Conservation (phyloP, 139 green algal species). For the Asterochloris erici region DNA sequence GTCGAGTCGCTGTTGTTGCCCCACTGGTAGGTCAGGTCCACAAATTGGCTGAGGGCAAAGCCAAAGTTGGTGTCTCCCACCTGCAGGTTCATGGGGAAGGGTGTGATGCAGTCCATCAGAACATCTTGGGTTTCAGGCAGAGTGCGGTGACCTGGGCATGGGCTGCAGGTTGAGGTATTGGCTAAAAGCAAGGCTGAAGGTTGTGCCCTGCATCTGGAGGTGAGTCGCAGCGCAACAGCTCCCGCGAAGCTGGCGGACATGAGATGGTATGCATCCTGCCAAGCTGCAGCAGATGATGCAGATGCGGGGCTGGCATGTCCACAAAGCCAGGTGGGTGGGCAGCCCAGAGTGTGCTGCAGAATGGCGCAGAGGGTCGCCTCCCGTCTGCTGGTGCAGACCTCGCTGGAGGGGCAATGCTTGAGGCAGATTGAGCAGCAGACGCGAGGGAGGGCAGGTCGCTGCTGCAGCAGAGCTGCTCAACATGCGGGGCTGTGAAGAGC, state of each 20-base stretch:
- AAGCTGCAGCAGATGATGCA: too few relatives aligned
- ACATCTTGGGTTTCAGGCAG: not conserved
- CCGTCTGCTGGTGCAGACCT: too few relatives aligned
- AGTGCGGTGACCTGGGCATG: not conserved
- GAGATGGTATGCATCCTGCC: not conserved
- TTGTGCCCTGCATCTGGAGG: not conserved
- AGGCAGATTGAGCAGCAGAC: not conserved
- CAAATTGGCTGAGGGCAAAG: slow-evolving; percentile 11
- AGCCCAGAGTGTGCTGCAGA: too few relatives aligned
- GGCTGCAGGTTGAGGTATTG: not conserved
- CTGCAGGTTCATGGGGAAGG: not conserved
- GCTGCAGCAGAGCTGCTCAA: not conserved
- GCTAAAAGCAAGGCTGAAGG: not conserved
- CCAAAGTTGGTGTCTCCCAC: slow-evolving; percentile 14
- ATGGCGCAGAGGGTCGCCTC: too few relatives aligned
- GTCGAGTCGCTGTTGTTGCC: not conserved
- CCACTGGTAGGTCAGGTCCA: slow-evolving; percentile 13
- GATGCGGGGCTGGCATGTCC: too few relatives aligned
- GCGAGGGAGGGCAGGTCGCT: not conserved
- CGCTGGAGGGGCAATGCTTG: not conserved
- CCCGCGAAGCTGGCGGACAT: not conserved
- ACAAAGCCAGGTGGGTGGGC: too few relatives aligned
- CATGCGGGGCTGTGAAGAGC: not conserved
- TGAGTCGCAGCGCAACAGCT: not conserved
- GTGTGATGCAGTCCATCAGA: not conserved